These are phyloP conservation scores for Alternaria solani DNA, from an alignment of 2,329 filamentous ascomycete species.

Conservation along the genomic window DNA sequence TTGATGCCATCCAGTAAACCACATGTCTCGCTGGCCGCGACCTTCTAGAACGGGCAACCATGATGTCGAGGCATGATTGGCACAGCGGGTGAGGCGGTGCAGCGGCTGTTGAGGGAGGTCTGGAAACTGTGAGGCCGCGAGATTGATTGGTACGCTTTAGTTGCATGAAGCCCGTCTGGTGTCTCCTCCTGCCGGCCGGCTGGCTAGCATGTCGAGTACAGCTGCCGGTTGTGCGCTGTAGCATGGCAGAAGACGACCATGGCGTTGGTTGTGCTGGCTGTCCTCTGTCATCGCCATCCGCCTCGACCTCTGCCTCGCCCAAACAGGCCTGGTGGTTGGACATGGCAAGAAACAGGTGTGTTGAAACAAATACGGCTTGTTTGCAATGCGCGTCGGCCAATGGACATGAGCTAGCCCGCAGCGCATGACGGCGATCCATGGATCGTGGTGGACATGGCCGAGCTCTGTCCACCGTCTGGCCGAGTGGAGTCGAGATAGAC, in stretches of 20 bases:
- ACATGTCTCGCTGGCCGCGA: constrained; percentile 19
- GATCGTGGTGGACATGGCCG: constrained; percentile 19
- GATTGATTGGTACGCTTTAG: constrained; percentile 26
- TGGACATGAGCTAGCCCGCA: constrained; percentile 15
- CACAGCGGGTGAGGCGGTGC: constrained; percentile 38
- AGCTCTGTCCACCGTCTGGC: constrained; percentile 22
- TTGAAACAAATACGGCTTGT: constrained; percentile 39
- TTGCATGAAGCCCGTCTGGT: constrained; percentile 7
- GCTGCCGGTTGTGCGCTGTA: not conserved
- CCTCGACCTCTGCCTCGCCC: not conserved
- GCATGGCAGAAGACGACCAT: not conserved
- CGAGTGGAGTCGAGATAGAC: constrained; percentile 20
- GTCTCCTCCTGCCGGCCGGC: not conserved
- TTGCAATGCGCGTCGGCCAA: constrained; percentile 26
- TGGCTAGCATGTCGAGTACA: not conserved
- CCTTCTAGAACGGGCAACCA: constrained; percentile 33
- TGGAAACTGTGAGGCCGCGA: constrained; percentile 20
- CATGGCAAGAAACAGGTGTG: constrained; percentile 31
- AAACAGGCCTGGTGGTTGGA: constrained; percentile 25
- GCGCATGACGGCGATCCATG: constrained; percentile 35
- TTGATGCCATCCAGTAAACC: constrained; percentile 29
- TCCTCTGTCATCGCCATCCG: constrained; percentile 28
- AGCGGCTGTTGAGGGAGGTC: constrained; percentile 37
- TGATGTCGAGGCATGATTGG: constrained; percentile 21
- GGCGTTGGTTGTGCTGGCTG: constrained; percentile 6